phyloP scores from a whole-genome alignment of 2,329 filamentous ascomycete species.

The Pseudopyricularia javanii region DNA sequence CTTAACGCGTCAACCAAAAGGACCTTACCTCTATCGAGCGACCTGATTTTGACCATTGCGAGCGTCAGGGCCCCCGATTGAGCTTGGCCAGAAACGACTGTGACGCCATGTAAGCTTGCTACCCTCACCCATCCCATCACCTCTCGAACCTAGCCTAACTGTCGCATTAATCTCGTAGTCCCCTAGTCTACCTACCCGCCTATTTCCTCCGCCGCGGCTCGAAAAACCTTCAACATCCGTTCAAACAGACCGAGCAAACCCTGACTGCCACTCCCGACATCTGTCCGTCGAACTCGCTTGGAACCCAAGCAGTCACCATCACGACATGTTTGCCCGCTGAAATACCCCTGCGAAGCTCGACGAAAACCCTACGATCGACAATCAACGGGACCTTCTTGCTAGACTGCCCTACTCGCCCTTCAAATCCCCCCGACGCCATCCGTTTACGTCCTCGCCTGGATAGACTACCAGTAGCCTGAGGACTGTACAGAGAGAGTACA shows the following conservation, averaged over 20 bases:
- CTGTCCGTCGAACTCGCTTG: neutral
- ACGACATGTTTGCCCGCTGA: neutral
- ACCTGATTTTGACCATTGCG: too few species aligned
- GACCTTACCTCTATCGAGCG: too few species aligned
- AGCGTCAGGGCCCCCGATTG: too few species aligned
- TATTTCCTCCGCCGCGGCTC: neutral
- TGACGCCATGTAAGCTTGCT: too few species aligned
- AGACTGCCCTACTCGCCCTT: neutral
- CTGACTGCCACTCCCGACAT: neutral
- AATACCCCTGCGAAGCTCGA: neutral
- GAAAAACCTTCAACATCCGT: neutral
- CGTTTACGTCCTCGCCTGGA: too few species aligned
- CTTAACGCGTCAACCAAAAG: too few species aligned
- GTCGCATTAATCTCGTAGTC: neutral
- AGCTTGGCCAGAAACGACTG: too few species aligned
- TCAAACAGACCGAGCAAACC: neutral
- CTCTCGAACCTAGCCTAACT: neutral
- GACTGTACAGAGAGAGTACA: too few species aligned
- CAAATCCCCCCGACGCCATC: neutral
- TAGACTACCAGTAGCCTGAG: too few species aligned
- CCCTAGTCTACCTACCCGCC: neutral
- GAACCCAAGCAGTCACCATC: neutral
- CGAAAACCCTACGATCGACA: neutral
- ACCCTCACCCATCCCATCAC: too few species aligned
- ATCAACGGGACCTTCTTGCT: neutral